phyloP scores from a whole-genome alignment of 257 asterid species.

The Solanum paucissectum region DNA sequence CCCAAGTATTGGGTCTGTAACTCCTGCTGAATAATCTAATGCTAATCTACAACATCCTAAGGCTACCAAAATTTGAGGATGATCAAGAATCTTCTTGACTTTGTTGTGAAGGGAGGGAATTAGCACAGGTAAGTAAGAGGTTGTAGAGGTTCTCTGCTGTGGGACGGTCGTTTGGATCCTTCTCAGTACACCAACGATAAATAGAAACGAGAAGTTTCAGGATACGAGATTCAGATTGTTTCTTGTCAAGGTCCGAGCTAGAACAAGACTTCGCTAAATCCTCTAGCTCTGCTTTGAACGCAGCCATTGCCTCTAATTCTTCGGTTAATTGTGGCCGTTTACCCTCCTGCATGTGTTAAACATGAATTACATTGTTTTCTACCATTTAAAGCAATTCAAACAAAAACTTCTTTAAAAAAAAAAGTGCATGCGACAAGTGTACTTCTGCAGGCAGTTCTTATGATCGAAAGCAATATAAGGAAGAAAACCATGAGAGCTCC shows the following conservation, averaged over 20 bases:
- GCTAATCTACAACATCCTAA: conserved; percentile 8
- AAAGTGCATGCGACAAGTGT: background rate
- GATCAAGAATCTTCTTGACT: conserved; percentile 12
- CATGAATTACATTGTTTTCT: background rate
- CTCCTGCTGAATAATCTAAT: background rate
- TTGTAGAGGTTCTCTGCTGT: conserved; percentile 40
- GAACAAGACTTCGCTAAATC: conserved; percentile 7
- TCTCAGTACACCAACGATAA: conserved; percentile 50
- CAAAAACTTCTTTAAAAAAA: background rate
- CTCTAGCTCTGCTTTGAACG: conserved; percentile 19
- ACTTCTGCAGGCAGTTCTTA: background rate
- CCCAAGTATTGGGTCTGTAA: background rate
- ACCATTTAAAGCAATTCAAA: background rate
- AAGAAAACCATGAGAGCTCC: background rate
- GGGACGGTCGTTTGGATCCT: conserved; percentile 60
- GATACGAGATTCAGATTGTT: conserved; percentile 18
- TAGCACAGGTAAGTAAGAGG: conserved; percentile 22
- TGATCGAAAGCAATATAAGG: background rate
- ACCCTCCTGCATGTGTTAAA: conserved; percentile 18
- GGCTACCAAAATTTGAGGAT: conserved; percentile 33
- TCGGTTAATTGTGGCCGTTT: conserved; percentile 21
- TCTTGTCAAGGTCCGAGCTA: conserved; percentile 3
- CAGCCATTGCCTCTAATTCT: conserved; percentile 5
- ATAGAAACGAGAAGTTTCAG: conserved; percentile 36
- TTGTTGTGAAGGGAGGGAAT: conserved; percentile 16